A percentile compares a stretch with the other conserved stretches of the same genome.
Conservation (phyloP, 768 basidiomycete genomes). For the Russula sp. region DNA sequence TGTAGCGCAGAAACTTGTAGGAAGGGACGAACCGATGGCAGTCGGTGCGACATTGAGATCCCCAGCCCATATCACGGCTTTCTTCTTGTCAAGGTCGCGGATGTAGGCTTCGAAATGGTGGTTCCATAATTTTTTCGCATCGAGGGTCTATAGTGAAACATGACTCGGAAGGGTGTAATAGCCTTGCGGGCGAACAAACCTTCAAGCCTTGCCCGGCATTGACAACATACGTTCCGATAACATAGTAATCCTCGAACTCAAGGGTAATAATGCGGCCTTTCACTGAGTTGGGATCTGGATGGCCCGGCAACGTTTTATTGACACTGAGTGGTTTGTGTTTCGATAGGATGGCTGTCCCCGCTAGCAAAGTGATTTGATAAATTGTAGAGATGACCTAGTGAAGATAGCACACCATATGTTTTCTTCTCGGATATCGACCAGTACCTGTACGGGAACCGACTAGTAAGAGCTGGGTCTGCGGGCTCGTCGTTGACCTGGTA, state of each 20-base stretch:
- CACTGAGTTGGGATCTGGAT: slow-evolving; percentile 53
- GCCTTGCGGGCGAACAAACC: slow-evolving; percentile 21
- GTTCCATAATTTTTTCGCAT: slow-evolving; percentile 75
- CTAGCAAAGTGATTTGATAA: slow-evolving; percentile 32
- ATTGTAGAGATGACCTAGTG: not conserved
- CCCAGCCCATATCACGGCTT: slow-evolving; percentile 84
- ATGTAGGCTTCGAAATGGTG: slow-evolving; percentile 67
- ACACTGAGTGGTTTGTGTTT: slow-evolving; percentile 67
- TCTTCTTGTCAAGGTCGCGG: slow-evolving; percentile 62
- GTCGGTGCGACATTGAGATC: slow-evolving; percentile 86
- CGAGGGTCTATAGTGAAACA: slow-evolving; percentile 47
- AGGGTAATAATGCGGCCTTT: slow-evolving; percentile 77
- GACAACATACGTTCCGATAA: slow-evolving; percentile 77
- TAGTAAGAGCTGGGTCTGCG: slow-evolving; percentile 46
- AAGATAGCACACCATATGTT: slow-evolving; percentile 51
- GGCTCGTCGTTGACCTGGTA: slow-evolving; percentile 64
- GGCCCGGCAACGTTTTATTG: slow-evolving; percentile 61
- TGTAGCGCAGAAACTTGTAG: not conserved
- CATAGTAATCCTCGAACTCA: slow-evolving; percentile 64
- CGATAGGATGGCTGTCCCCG: slow-evolving; percentile 75
- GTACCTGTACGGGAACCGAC: slow-evolving; percentile 60
- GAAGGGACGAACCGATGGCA: slow-evolving; percentile 41
- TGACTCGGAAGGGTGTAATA: not conserved
- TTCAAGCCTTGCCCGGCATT: slow-evolving; percentile 77
- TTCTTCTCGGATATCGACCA: slow-evolving; percentile 78